phyloP scores from a whole-genome alignment of 1,139 yeast genomes.

The Geotrichum reessii region DNA sequence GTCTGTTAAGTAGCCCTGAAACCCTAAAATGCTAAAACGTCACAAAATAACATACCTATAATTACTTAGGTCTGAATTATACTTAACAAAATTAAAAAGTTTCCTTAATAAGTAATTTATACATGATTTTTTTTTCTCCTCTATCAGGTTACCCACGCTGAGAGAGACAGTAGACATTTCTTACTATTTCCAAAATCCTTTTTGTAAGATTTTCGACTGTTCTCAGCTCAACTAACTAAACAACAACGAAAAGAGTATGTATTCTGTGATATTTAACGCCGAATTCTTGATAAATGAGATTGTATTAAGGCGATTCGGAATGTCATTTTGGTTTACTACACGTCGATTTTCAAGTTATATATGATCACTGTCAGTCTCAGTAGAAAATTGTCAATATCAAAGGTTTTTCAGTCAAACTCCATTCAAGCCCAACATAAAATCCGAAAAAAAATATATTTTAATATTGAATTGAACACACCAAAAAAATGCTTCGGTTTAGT shows the following conservation, averaged over 20 bases:
- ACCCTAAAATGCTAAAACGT: not conserved
- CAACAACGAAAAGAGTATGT: constrained; percentile 19
- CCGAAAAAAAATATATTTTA: not conserved
- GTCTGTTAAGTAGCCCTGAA: not conserved
- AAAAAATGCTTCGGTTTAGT: not conserved
- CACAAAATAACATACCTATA: not conserved
- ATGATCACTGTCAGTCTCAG: not conserved
- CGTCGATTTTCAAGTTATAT: not conserved
- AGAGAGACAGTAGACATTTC: not conserved
- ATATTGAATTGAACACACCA: not conserved
- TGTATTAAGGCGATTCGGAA: not conserved
- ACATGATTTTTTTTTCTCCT: not conserved
- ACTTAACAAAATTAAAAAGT: not conserved
- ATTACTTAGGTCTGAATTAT: not conserved
- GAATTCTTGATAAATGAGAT: not conserved
- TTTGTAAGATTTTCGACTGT: constrained; percentile 9
- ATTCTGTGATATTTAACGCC: not conserved
- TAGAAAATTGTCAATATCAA: not conserved
- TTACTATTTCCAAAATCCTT: constrained; percentile 9
- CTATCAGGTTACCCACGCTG: constrained; percentile 5
- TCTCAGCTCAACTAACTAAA: constrained; percentile 13
- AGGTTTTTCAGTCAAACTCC: not conserved
- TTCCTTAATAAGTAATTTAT: not conserved
- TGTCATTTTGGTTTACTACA: not conserved
- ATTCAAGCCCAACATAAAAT: not conserved